Evolutionary conservation across 352 stramenopile genomes (phyloP).

Genomic region (Globisporangium spinosum): DNA sequence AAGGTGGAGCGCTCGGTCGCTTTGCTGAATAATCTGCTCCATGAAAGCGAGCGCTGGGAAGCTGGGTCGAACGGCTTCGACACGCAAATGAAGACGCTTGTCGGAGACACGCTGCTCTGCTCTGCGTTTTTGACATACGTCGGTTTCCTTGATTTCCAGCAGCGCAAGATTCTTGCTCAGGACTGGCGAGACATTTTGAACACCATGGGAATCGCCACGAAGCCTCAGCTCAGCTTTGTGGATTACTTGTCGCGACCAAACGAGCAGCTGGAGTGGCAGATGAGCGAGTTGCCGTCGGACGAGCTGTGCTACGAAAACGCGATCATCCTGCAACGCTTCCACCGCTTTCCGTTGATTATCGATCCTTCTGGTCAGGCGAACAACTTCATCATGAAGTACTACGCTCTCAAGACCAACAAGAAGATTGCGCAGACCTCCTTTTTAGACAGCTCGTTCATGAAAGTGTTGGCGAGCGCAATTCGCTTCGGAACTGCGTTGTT

Average conservation of each 20-base stretch:
- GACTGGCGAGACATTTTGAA: constrained; percentile 95
- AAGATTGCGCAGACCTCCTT: constrained; percentile 99
- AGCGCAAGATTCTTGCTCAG: constrained; percentile 91
- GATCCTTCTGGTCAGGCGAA: constrained; percentile 98
- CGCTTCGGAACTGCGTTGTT: constrained; percentile 98
- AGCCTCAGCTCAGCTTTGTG: constrained; percentile 87
- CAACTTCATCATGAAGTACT: constrained; percentile 98
- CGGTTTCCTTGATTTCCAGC: constrained; percentile 98
- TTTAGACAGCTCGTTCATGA: constrained; percentile 99
- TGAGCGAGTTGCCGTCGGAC: constrained; percentile 95
- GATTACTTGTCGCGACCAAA: constrained; percentile 96
- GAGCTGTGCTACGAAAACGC: constrained; percentile 99
- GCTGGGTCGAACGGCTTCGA: constrained; percentile 96
- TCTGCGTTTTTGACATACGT: constrained; percentile 98
- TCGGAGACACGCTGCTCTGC: constrained; percentile 95
- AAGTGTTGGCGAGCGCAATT: constrained; percentile 98
- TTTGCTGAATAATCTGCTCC: constrained; percentile 96
- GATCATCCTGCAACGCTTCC: constrained; percentile 97
- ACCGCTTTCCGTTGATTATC: constrained; percentile 98
- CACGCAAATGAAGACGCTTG: constrained; percentile 94
- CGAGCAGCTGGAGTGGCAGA: constrained; percentile 94
- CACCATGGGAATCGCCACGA: constrained; percentile 88
- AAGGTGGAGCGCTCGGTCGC: constrained; percentile 97
- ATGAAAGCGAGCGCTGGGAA: constrained; percentile 98
- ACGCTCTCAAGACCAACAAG: constrained; percentile 84